Evolutionary conservation across 371 early-diverging fungal genomes (phyloP).

Genomic region (Apophysomyces variabilis): DNA sequence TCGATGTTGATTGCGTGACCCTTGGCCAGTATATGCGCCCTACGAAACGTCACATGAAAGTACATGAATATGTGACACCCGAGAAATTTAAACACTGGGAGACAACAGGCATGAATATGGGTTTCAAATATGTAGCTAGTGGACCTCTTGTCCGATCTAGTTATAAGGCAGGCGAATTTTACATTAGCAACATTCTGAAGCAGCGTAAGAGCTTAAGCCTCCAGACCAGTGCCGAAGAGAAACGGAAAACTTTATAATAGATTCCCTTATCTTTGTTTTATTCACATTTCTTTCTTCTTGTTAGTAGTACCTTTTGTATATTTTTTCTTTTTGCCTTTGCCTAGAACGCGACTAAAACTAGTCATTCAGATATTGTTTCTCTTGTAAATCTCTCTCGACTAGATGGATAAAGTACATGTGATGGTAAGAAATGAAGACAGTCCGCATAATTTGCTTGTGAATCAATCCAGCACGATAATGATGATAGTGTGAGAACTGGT

Average conservation of each 20-base stretch:
- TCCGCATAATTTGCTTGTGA: too few relatives aligned
- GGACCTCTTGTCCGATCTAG: slow-evolving; percentile 96
- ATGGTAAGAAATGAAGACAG: too few relatives aligned
- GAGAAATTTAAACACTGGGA: slow-evolving; percentile 94
- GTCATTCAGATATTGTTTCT: too few relatives aligned
- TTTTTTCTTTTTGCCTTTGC: not conserved
- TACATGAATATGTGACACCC: slow-evolving; percentile 92
- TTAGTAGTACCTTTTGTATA: not conserved
- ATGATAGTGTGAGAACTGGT: too few relatives aligned
- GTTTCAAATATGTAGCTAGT: slow-evolving; percentile 95
- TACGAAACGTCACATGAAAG: slow-evolving; percentile 98
- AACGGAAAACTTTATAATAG: not conserved
- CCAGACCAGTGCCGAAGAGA: slow-evolving; percentile 13
- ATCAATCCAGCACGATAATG: too few relatives aligned
- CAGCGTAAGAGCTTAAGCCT: slow-evolving; percentile 48
- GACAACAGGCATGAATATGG: slow-evolving; percentile 80
- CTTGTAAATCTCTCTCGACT: too few relatives aligned
- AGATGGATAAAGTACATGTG: too few relatives aligned
- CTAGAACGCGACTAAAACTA: too few relatives aligned
- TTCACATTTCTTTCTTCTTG: not conserved
- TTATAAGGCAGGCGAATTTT: slow-evolving; percentile 99
- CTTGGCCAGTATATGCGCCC: slow-evolving; percentile 99
- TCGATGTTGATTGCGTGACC: slow-evolving; percentile 94
- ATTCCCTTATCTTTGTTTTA: not conserved
- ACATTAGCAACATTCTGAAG: slow-evolving; percentile 86